Percentiles rank a stretch among this genome's conserved stretches.
These are phyloP conservation scores for Hydnum rufescens DNA, from an alignment of 768 basidiomycete genomes.

Conservation along the genomic window DNA sequence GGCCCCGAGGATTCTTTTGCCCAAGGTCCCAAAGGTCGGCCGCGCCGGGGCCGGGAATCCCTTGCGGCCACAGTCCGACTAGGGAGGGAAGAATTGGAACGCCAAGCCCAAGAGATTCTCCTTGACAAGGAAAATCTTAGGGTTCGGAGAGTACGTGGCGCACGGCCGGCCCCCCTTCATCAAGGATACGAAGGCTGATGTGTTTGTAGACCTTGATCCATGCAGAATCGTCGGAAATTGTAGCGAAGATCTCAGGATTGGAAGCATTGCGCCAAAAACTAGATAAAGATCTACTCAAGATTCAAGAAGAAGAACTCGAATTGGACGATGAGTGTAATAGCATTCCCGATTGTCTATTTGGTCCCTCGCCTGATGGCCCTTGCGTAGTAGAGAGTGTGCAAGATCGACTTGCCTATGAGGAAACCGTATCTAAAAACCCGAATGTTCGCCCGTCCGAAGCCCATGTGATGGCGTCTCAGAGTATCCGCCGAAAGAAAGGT, in stretches of 20 bases:
- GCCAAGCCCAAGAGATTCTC: constrained; percentile 71
- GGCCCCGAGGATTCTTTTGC: constrained; percentile 18
- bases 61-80: constrained; percentile 26
- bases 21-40: constrained; percentile 41
- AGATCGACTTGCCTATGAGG: constrained; percentile 62
- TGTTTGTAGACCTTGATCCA: constrained; percentile 52
- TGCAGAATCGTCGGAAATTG: constrained; percentile 75
- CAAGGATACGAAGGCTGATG: too few species aligned
- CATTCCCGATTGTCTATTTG: not conserved
- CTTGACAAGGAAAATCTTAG: constrained; percentile 85
- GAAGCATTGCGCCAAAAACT: constrained; percentile 63
- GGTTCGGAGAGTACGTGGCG: constrained; percentile 54
- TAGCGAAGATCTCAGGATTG: constrained; percentile 70
- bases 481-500: too few species aligned
- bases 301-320: constrained; percentile 91
- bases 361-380: not conserved
- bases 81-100: constrained; percentile 64
- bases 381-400: constrained; percentile 71
- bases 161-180: constrained; percentile 6
- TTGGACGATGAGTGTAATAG: constrained; percentile 84
- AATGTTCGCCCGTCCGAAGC: not conserved
- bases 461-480: not conserved
- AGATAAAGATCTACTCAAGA: constrained; percentile 59
- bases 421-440: constrained; percentile 11
- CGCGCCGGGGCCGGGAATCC: constrained; percentile 19